These are phyloP conservation scores for Lagenidium giganteum DNA, from an alignment of 352 stramenopile genomes.

Conservation along the genomic window DNA sequence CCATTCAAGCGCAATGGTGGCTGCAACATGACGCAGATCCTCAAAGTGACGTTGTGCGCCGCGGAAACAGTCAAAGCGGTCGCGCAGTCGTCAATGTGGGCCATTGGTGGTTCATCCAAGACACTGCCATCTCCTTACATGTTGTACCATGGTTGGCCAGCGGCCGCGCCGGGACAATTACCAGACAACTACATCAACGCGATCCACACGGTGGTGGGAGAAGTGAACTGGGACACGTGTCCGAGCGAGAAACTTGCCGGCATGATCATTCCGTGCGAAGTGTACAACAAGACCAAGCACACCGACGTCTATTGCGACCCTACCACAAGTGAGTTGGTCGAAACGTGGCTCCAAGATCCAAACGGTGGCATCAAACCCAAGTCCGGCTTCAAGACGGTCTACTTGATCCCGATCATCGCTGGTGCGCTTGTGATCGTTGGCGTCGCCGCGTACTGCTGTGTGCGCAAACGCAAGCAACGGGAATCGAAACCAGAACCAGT, in stretches of 20 bases:
- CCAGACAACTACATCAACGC: constrained; percentile 14
- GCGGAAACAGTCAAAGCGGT: not conserved
- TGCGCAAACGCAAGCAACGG: too few species aligned
- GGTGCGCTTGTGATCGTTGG: constrained; percentile 14
- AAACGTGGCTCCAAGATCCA: constrained; percentile 36
- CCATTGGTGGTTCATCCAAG: constrained; percentile 18
- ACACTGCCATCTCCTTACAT: too few species aligned
- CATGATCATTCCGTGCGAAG: constrained; percentile 30
- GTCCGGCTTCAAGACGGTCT: constrained; percentile 14
- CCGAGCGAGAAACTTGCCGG: constrained; percentile 2
- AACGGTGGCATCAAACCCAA: constrained; percentile 13
- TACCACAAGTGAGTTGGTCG: constrained; percentile 18
- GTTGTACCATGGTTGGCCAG: too few species aligned
- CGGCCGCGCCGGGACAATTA: too few species aligned
- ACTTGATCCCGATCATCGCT: constrained; percentile 24
- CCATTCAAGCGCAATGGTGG: constrained; percentile 5
- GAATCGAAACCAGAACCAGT: too few species aligned
- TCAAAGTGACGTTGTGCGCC: constrained; percentile 8
- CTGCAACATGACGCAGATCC: constrained; percentile 5
- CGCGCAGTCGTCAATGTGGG: constrained; percentile 15
- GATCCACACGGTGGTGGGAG: constrained; percentile 10
- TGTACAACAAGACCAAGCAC: too few species aligned
- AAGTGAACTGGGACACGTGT: constrained; percentile 15
- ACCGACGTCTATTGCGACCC: constrained; percentile 23
- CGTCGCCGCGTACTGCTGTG: constrained; percentile 11